phyloP scores from a whole-genome alignment of 2,329 filamentous ascomycete genomes.

The Sclerotinia subarctica region DNA sequence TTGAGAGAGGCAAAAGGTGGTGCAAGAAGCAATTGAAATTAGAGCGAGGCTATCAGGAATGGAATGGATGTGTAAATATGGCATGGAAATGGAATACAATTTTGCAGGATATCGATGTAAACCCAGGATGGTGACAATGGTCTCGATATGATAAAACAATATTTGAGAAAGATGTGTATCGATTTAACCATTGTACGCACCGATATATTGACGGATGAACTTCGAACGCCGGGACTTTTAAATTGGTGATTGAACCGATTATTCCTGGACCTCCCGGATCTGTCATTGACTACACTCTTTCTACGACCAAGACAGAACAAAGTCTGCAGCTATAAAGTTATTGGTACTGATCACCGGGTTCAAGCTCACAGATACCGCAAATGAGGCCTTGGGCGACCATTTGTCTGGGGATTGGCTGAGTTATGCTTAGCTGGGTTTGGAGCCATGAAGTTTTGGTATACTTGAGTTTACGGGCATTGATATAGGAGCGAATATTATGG shows the following conservation, averaged over 20 bases:
- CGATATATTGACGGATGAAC: not conserved
- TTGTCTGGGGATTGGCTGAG: not conserved
- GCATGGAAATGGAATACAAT: slow-evolving; percentile 24
- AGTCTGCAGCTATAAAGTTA: not conserved
- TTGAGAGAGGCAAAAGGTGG: slow-evolving; percentile 81
- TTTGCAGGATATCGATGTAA: slow-evolving; percentile 13
- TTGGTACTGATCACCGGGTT: not conserved
- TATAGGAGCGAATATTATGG: not conserved
- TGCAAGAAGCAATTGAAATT: slow-evolving; percentile 72
- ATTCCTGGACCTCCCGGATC: not conserved
- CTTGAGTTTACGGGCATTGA: too few relatives aligned
- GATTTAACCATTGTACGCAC: not conserved
- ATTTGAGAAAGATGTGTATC: not conserved
- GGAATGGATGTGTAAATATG: slow-evolving; percentile 28
- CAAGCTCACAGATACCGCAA: not conserved
- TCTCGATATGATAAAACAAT: not conserved
- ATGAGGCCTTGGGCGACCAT: too few relatives aligned
- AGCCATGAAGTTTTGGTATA: not conserved
- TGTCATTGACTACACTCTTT: not conserved
- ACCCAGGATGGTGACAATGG: not conserved
- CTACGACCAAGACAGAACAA: not conserved
- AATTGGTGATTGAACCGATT: not conserved
- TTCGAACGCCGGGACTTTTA: not conserved
- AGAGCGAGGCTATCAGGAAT: not conserved
- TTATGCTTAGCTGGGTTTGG: not conserved